Evolutionary conservation across 306 rosid genomes (phyloP).

Genomic region (Biancaea sappan): DNA sequence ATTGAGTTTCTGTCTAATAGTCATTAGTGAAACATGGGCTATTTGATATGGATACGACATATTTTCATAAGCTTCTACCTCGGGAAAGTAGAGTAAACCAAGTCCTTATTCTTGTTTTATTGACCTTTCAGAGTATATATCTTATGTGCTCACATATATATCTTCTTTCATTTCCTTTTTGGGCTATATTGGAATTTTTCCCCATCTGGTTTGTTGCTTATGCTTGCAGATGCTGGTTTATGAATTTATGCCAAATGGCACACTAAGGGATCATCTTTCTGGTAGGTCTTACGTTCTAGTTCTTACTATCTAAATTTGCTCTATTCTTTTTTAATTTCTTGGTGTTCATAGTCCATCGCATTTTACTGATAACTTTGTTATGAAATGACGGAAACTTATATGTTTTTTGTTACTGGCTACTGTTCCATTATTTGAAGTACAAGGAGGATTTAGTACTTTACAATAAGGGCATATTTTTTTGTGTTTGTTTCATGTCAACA

Average conservation of each 20-base stretch:
- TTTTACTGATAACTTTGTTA: constrained; percentile 14
- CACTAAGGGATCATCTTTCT: constrained; percentile 90
- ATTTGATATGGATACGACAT: too few relatives aligned
- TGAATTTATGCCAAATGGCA: constrained; percentile 89
- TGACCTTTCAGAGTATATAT: too few relatives aligned
- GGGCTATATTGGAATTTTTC: constrained; percentile 27
- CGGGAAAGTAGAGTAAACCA: too few relatives aligned
- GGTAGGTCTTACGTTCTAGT: constrained; percentile 60
- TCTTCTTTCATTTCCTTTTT: constrained; percentile 25
- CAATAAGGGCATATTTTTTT: neutral
- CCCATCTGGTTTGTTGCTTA: constrained; percentile 28
- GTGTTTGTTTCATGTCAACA: constrained; percentile 38
- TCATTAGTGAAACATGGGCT: too few relatives aligned
- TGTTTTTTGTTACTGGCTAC: constrained; percentile 11
- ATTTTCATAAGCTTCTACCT: too few relatives aligned
- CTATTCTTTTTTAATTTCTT: neutral
- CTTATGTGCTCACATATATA: neutral
- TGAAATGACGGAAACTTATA: neutral
- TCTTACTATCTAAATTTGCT: constrained; percentile 23
- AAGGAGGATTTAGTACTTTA: neutral
- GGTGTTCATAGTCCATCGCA: neutral
- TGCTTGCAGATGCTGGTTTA: constrained; percentile 91
- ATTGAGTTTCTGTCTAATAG: too few relatives aligned
- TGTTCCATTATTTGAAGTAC: neutral
- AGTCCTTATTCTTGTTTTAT: constrained; percentile 3